Evolutionary conservation across 805 yeast genomes (phyloP), one percentile per base, ranked within the genome.

Genomic region (Scheffersomyces coipomensis): DNA sequence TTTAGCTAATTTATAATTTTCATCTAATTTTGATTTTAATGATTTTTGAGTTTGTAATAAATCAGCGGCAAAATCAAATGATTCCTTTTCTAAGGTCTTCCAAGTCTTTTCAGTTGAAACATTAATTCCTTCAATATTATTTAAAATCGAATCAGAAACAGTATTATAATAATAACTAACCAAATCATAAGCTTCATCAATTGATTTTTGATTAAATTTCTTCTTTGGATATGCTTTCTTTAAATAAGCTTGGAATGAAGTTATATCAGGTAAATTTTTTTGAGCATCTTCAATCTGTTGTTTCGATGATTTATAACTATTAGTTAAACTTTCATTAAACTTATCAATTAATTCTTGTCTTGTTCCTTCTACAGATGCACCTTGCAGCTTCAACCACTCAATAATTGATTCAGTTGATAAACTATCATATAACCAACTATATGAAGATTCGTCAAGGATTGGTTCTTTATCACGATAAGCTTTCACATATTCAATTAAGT

Each of bases 401-500:
- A 64, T 60, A 30, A 71, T 40, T 26, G 66, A 57, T 11, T 66
- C 68, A 22, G 61, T 58, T 11, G 67, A 58, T 63, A 68, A 60
- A 12, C 64, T 68, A 32, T 67, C 68, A 35, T 68, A 62, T 15
- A 59, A 17, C 48, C 51, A 17, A 49, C 53, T 13, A 51, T 48
- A 32, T 25, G 49, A 47, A 27, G 45, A 40, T 36, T 62, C 57
- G 33, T 55, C 52, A 29, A 45, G 51, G 35, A 64, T 49, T 15
- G 75, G 71, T 34, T 55, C 60, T n/a, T n/a, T n/a, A 45, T 59
- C 58, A 48, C 64, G 65, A 48, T 62, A 55, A 40, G 60, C 49
- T 38, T 64, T 59, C 2, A 67, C 79, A 19, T 73, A 52, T 24
- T 63, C 53, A 25, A 68, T 55, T 43, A 76, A 58, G 25, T 69